Conservation (phyloP, 2,329 filamentous ascomycete genomes). For the Fusarium sp. region DNA sequence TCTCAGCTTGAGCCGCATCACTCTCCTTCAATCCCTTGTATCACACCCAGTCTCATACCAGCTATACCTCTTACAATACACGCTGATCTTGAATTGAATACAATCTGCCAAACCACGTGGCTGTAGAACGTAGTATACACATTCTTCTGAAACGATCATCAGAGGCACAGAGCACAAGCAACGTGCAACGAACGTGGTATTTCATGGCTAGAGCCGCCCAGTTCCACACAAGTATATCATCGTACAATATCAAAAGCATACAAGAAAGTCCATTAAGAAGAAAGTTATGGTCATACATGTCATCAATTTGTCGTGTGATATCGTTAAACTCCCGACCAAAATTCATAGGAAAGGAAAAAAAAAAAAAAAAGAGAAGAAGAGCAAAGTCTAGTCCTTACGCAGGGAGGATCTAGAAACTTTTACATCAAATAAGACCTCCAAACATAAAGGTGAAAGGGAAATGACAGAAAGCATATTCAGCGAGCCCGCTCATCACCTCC, state of each 20-base stretch:
- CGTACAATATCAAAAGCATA: conserved; percentile 11
- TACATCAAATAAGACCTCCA: not conserved
- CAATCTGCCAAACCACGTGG: conserved; percentile 23
- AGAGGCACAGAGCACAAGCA: conserved; percentile 21
- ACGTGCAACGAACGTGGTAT: conserved; percentile 38
- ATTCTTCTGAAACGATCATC: conserved; percentile 18
- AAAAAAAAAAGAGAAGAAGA: not conserved
- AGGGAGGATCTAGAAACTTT: conserved; percentile 16
- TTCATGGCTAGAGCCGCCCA: conserved; percentile 20
- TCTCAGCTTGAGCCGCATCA: conserved; percentile 6
- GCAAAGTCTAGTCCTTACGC: conserved; percentile 1
- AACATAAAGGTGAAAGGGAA: not conserved
- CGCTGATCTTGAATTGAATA: conserved; percentile 2
- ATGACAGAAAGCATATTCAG: not conserved
- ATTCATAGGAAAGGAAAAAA: not conserved
- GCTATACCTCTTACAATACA: not conserved
- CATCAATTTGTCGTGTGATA: conserved; percentile 34
- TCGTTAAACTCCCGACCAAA: conserved; percentile 7
- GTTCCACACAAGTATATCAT: conserved; percentile 6
- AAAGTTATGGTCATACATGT: conserved; percentile 8
- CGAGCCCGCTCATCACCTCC: conserved; percentile 23
- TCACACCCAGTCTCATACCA: not conserved
- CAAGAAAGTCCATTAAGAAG: conserved; percentile 2
- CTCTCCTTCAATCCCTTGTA: not conserved
- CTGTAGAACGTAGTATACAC: conserved; percentile 30